A percentile compares a stretch with the other conserved stretches of the same genome.
phyloP scores from a whole-genome alignment of 768 basidiomycete species.

The Kwoniella bestiolae region DNA sequence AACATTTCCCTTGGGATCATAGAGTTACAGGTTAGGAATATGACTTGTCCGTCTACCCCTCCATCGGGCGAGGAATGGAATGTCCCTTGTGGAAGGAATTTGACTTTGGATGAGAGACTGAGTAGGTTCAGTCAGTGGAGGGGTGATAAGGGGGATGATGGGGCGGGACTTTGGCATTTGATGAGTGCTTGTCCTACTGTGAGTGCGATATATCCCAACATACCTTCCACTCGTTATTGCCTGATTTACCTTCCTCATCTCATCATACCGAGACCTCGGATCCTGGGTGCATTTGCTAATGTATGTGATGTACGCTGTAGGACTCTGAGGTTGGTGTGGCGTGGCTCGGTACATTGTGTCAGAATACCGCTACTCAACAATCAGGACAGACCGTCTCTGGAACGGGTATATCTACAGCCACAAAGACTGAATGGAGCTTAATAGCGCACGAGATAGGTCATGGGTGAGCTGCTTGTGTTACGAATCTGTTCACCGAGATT shows the following conservation, averaged over 20 bases:
- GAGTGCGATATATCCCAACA: slow-evolving; percentile 4
- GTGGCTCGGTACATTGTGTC: slow-evolving; percentile 78
- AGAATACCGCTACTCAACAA: slow-evolving; percentile 59
- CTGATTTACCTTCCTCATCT: no score
- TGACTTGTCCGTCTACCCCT: slow-evolving; percentile 67
- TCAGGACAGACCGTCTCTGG: slow-evolving; percentile 68
- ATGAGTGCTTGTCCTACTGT: slow-evolving; percentile 64
- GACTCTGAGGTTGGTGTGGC: slow-evolving; percentile 68
- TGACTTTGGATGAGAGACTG: slow-evolving; percentile 70
- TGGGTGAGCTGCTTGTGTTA: slow-evolving; percentile 30
- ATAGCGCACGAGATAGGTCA: slow-evolving; percentile 56
- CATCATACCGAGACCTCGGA: no score
- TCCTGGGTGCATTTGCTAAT: no score
- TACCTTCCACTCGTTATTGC: no score
- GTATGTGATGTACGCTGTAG: no score
- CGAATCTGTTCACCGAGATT: no score
- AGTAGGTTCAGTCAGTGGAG: slow-evolving; percentile 83
- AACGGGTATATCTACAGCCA: slow-evolving; percentile 78
- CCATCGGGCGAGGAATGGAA: slow-evolving; percentile 74
- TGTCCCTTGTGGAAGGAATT: slow-evolving; percentile 64
- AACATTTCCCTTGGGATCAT: slow-evolving; percentile 83
- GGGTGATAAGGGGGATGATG: slow-evolving; percentile 71
- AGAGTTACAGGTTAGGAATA: slow-evolving; percentile 73
- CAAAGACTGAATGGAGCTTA: slow-evolving; percentile 65
- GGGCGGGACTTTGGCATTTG: slow-evolving; percentile 82